Evolutionary conservation across 495 filamentous ascomycete genomes (phyloP), one percentile per base, ranked within the genome.

Genomic region (Neurospora africana): DNA sequence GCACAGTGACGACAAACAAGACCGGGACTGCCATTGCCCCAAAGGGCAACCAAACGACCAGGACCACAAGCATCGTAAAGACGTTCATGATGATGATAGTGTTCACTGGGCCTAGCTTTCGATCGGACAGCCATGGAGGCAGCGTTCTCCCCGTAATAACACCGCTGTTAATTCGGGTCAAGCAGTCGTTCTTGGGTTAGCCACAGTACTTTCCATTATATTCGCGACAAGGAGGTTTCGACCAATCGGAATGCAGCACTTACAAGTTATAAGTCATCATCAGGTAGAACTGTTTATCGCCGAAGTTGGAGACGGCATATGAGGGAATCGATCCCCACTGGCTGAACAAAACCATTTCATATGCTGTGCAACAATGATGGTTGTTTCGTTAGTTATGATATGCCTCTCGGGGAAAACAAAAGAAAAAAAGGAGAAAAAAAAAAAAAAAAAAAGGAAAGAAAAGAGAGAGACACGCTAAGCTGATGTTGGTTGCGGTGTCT

Each of bases 211-310:
- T 61, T 33, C 4, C 23, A 15, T 37, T 13, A 30, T 27, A 30
- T 67, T 5, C 7, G 27, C 35, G 61, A n/a, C 27, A 4, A 68
- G 27, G 3, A 35, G 30, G 19, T 33, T 65, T 23, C 27, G n/a
- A 69, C 33, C 67, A 47, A 68, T 21, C 30, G 21, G 19, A 61
- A 30, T 37, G 38, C 39, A 53, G 30, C 6, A 70, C 76, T 77
- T 44, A 77, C 77, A 80, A 70, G 72, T 81, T 81, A 72, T 79
- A 78, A 71, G 78, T 74, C 78, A 78, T 76, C 71, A 77, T 76
- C 38, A 81, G 74, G 27, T 78, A 76, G 69, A 76, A 76, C 72
- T 80, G 75, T n/a, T 75, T 70, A 47, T 73, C 58, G 6, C 74
- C 78, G 38, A 76, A 69, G 40, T 72, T 72, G 2, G 68, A 44